Evolutionary conservation across 352 stramenopile genomes (phyloP).

Genomic region (Pythium aphanidermatum): DNA sequence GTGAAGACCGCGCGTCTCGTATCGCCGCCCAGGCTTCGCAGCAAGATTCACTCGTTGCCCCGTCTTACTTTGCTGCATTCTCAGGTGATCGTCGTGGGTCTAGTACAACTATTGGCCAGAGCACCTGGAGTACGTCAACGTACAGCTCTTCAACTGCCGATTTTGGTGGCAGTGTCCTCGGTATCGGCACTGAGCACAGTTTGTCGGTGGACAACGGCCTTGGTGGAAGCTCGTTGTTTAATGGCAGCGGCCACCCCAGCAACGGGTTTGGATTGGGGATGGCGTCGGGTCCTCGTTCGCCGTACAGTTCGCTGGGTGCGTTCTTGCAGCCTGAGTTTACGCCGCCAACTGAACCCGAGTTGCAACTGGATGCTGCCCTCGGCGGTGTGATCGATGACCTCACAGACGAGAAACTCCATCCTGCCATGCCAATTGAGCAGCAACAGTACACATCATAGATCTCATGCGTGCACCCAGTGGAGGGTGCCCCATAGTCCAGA

Average conservation of each 20-base stretch:
- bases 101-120: conserved; percentile 13
- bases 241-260: conserved; percentile 16
- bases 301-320: conserved; percentile 53
- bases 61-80: conserved; percentile 25
- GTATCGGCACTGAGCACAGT: conserved; percentile 11
- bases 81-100: conserved; percentile 14
- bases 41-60: conserved; percentile 13
- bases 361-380: conserved; percentile 40
- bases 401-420: conserved; percentile 18
- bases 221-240: conserved; percentile 8
- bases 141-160: conserved; percentile 25
- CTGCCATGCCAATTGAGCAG: conserved; percentile 17
- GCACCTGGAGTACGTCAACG: conserved; percentile 20
- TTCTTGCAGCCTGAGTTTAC: conserved; percentile 58
- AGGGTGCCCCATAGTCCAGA: conserved; percentile 4
- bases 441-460: conserved; percentile 43
- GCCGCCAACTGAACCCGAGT: conserved; percentile 32
- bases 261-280: conserved; percentile 13
- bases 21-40: too few species aligned
- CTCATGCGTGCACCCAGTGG: background rate
- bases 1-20: conserved; percentile 33
- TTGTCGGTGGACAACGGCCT: conserved; percentile 37
- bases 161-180: conserved; percentile 26
- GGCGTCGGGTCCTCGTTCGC: conserved; percentile 9
- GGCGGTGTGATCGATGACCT: conserved; percentile 35